Evolutionary conservation across 345 rosid genomes (phyloP).

Genomic region (Arabidopsis thaliana): TAIR10.1 NC_003070.9:23477001-23477500

Average conservation of each 20-base stretch:
- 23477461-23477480: background rate
- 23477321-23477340: background rate
- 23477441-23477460: background rate
- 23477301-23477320: background rate
- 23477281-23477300: background rate
- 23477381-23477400: background rate
- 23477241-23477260: background rate
- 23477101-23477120: background rate
- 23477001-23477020: background rate
- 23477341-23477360: background rate
- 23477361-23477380: conserved; percentile 7
- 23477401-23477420: conserved; percentile 20
- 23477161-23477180: too few relatives aligned
- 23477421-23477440: conserved; percentile 22
- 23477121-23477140: too few relatives aligned
- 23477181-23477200: background rate
- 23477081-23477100: background rate
- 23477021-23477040: background rate
- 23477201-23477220: background rate
- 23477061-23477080: background rate
- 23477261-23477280: background rate
- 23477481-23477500: background rate
- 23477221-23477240: background rate
- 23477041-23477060: conserved; percentile 9
- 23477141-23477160: too few relatives aligned